phyloP scores from a whole-genome alignment of 257 asterid species.

The Nicotiana paniculata region DNA sequence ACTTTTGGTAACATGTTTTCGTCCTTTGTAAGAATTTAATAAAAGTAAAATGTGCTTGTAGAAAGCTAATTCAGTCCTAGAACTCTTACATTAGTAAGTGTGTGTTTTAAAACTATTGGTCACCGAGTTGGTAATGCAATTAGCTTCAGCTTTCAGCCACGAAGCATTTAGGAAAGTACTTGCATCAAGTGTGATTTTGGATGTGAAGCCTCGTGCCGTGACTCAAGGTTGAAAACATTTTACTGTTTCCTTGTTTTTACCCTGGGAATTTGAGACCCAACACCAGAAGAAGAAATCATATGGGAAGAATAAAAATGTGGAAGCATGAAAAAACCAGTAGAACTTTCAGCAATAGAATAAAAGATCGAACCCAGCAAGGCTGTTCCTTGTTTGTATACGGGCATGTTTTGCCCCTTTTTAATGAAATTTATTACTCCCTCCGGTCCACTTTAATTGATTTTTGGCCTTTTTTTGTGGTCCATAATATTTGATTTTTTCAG shows the following conservation, averaged over 20 bases:
- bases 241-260: background rate
- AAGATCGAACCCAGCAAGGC: background rate
- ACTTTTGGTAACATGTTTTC: background rate
- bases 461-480: no score
- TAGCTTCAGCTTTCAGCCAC: background rate
- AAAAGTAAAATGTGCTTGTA: background rate
- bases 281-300: background rate
- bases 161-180: background rate
- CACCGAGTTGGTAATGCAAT: background rate
- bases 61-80: background rate
- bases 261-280: background rate
- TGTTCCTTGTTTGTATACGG: background rate
- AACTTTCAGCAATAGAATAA: background rate
- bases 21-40: background rate
- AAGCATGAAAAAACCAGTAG: background rate
- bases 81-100: background rate
- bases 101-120: background rate
- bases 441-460: no score
- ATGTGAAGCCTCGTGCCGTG: background rate
- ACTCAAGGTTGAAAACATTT: background rate
- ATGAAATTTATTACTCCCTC: no score
- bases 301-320: background rate
- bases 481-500: no score
- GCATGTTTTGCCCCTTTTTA: no score
- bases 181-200: background rate